Conservation (phyloP, 345 rosid species). For the Hibiscus mutabilis region DNA sequence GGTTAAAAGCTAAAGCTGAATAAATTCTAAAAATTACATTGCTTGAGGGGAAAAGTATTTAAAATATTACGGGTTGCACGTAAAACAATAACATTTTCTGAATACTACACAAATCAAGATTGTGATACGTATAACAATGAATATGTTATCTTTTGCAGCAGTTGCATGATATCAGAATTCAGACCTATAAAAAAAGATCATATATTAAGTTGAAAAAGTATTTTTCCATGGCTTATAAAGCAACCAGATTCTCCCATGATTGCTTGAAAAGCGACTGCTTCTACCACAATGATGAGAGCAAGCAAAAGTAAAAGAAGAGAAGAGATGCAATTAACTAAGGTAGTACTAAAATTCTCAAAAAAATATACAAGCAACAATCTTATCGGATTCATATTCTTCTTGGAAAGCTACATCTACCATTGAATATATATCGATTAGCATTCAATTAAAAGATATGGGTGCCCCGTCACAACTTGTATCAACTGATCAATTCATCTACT, state of each 20-base stretch:
- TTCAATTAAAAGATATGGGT: not conserved
- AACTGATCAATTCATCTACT: not conserved
- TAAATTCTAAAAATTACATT: not conserved
- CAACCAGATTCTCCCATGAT: not conserved
- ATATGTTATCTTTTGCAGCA: not conserved
- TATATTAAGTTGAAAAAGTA: not conserved
- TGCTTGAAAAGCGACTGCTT: not conserved
- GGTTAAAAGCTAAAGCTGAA: conserved; percentile 5
- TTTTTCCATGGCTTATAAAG: not conserved
- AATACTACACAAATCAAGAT: not conserved
- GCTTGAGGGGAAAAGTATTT: not conserved
- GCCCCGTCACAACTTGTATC: not conserved
- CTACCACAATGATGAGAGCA: not conserved
- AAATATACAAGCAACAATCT: not conserved
- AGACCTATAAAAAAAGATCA: not conserved
- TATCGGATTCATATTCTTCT: not conserved
- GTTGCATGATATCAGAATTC: not conserved
- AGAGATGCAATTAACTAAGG: not conserved
- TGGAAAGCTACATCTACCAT: not conserved
- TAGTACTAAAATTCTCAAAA: not conserved
- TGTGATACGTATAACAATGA: too few species aligned
- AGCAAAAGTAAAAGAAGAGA: not conserved
- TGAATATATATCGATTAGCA: not conserved
- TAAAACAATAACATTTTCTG: not conserved
- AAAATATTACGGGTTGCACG: not conserved